These are phyloP conservation scores for Yarrowia phangngaensis DNA, from an alignment of 805 yeast genomes.

Conservation along the genomic window DNA sequence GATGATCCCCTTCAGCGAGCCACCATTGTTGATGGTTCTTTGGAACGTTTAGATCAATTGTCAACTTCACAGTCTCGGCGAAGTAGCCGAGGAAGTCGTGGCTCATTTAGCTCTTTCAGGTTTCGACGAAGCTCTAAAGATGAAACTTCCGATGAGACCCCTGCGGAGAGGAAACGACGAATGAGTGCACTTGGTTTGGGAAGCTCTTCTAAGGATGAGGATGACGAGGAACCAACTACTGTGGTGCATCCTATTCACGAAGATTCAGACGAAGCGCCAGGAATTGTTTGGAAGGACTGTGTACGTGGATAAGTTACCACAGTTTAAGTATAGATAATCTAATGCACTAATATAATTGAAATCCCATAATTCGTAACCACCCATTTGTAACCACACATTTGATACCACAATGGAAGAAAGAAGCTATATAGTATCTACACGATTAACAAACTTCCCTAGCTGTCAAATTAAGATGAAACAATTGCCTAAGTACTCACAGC, in stretches of 20 bases:
- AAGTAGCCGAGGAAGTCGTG: conserved; percentile 18
- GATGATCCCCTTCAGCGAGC: conserved; percentile 21
- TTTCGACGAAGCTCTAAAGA: conserved; percentile 6
- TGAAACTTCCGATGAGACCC: conserved; percentile 9
- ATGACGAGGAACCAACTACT: conserved; percentile 9
- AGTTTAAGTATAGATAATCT: not conserved
- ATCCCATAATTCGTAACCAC: no score
- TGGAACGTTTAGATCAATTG: conserved; percentile 5
- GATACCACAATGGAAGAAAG: no score
- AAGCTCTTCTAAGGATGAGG: conserved; percentile 1
- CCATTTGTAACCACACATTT: no score
- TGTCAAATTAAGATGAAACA: no score
- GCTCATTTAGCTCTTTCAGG: conserved; percentile 6
- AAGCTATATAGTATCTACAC: no score
- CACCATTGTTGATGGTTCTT: conserved; percentile 14
- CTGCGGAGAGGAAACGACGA: conserved; percentile 24
- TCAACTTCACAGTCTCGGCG: conserved; percentile 4
- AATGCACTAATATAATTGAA: not conserved
- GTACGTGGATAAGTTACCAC: conserved; percentile 3
- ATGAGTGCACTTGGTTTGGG: conserved; percentile 22
- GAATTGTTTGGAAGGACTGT: not conserved
- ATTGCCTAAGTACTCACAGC: no score
- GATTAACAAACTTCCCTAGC: no score
- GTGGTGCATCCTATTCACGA: conserved; percentile 27
- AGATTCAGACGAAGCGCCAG: conserved; percentile 26